phyloP scores from a whole-genome alignment of 768 basidiomycete species.

The Tricholoma matsutake region DNA sequence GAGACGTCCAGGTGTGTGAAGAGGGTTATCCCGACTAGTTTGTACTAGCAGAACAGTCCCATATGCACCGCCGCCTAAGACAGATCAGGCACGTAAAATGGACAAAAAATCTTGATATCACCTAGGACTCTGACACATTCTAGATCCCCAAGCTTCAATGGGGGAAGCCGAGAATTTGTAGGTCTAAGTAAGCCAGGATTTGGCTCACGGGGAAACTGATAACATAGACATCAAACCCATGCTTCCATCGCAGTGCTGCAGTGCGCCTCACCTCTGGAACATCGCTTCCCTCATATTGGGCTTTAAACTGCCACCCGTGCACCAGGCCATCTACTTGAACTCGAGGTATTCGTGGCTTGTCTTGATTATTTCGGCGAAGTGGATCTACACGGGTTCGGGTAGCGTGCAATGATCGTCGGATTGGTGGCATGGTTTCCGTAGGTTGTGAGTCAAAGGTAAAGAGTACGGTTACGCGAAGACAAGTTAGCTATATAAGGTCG shows the following conservation, averaged over 20 bases:
- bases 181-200: constrained; percentile 20
- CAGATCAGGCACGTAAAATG: constrained; percentile 1
- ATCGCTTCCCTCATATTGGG: background rate
- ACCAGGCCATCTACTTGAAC: constrained; percentile 5
- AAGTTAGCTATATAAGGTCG: constrained; percentile 1
- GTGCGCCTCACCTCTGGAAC: constrained; percentile 3
- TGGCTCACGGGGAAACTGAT: constrained; percentile 6
- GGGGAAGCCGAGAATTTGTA: constrained; percentile 33
- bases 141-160: constrained; percentile 35
- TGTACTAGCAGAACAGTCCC: constrained; percentile 43
- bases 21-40: constrained; percentile 23
- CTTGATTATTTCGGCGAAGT: background rate
- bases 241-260: background rate
- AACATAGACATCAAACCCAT: background rate
- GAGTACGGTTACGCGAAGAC: background rate
- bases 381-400: constrained; percentile 6
- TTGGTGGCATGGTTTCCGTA: background rate
- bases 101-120: constrained; percentile 8
- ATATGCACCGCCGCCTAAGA: constrained; percentile 39
- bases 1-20: constrained; percentile 33
- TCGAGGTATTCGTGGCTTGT: too few species aligned
- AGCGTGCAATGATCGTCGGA: background rate
- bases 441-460: background rate
- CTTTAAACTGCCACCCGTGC: constrained; percentile 3
- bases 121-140: constrained; percentile 43